These are phyloP conservation scores for Cairneyella variabilis DNA, from an alignment of 495 filamentous ascomycete species.

Conservation along the genomic window DNA sequence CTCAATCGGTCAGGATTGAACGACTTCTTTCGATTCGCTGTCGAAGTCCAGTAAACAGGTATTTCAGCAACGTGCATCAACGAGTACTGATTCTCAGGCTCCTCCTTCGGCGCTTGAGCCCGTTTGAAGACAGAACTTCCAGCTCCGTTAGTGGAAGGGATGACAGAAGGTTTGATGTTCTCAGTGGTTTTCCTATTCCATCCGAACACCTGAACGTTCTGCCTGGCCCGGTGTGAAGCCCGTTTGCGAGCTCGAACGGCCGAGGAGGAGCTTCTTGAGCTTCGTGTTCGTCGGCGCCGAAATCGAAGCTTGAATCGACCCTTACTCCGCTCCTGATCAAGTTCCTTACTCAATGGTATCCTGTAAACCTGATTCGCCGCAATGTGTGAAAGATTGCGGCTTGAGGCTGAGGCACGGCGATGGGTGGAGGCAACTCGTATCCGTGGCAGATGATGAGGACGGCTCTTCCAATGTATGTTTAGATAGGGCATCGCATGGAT, in stretches of 20 bases:
- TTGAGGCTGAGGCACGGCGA: conserved; percentile 7
- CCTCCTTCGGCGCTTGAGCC: not conserved
- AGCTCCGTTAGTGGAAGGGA: conserved; percentile 14
- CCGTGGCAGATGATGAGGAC: conserved; percentile 38
- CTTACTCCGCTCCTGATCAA: conserved; percentile 15
- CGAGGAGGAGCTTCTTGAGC: conserved; percentile 8
- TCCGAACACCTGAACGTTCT: conserved; percentile 13
- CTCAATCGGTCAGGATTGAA: not conserved
- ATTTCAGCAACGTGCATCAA: conserved; percentile 21
- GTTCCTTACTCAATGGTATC: conserved; percentile 26
- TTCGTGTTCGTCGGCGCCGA: conserved; percentile 5
- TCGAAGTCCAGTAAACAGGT: conserved; percentile 9
- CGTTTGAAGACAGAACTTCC: conserved; percentile 1
- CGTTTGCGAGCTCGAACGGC: conserved; percentile 2
- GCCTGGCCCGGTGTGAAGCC: not conserved
- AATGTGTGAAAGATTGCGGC: conserved; percentile 25
- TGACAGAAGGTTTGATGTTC: too few species aligned
- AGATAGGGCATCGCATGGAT: conserved; percentile 40
- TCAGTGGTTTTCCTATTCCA: conserved; percentile 4
- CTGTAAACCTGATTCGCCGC: conserved; percentile 35
- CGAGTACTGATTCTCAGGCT: conserved; percentile 2
- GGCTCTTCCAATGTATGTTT: conserved; percentile 48
- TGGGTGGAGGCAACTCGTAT: conserved; percentile 27
- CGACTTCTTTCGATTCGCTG: not conserved
- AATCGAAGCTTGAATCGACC: conserved; percentile 2